Base-by-base conservation (phyloP, 2,329 filamentous ascomycete species). In the Stachybotrys chartarum region DNA sequence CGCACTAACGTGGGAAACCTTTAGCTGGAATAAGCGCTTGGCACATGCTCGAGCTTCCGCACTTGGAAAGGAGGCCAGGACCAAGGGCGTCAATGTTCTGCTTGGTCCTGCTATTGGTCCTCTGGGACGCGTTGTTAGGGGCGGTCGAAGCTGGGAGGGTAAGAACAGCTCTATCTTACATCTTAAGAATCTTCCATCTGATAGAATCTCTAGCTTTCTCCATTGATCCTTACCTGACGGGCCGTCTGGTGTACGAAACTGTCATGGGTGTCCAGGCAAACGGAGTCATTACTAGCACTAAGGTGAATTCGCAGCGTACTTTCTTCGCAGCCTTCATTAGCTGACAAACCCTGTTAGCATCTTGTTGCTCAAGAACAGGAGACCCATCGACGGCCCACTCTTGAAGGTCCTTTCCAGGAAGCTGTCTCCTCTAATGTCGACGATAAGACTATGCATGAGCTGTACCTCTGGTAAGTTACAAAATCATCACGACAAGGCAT, bases 361-460 rank as follows among this genome's bases (percentile, higher is more conserved):
- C 88, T 87, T 1, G 82, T 93, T 61, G 78, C 81, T 58, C 90
- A 88, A 32, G 88, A 91, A 53, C 90, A 94, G 66, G 83, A 86
- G 63, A 84, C 85, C 3, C 84, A 93, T 44, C 87, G 94, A 67
- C 88, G 90, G 55, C 89, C 85, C 73, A 84, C 77, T 77, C 93
- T 81, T 78, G 83, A 86, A 60, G 79, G 76, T 55, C 79, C 86
- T 46, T 79, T 71, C 17, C 17, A 30, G 30, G 14, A 52, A n/a
- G 79, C 84, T 60, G 67, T 81, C 11, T 85, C 80, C 0, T 75
- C 83, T 35, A 87, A 87, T 60, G 72, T 87, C 6, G 84, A 87
- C 57, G 85, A 88, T 63, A 78, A 79, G 60, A 84, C 83, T 0
- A 73, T 87, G 56, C 83, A 86, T 59, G 85, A 88, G 65, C 73